Evolutionary conservation across 106 monocot genomes (phyloP), one percentile per base, ranked within the genome.

Genomic region (Phalaenopsis aphrodite): DNA sequence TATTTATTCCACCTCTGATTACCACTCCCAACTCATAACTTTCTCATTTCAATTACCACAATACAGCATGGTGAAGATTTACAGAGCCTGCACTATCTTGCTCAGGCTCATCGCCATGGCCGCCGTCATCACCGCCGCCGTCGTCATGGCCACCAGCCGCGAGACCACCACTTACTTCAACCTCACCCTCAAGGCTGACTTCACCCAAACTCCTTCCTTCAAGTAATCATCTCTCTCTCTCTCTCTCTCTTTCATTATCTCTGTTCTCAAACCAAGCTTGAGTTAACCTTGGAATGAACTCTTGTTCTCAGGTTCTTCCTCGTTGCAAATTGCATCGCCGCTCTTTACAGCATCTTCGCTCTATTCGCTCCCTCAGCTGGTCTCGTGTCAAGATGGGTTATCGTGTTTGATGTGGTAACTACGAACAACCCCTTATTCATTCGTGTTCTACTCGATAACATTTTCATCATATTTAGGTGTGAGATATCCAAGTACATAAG

Each of bases 131-230:
- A 71, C 75, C 12, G 89, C 92, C 1, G 75, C 87, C 42, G 43
- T 89, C 30, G 86, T 89, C 78, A 92, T 92, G 89, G 89, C 81
- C 10, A 89, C 85, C 0, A 89, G 87, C 87, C 89, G 84, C 16
- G 77, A 92, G 76, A 78, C 85, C 16, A 77, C 77, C 71, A 77
- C 64, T 42, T 64, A 86, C 80, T 89, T 86, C 73, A 84, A 81
- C 39, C 1, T 92, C 11, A 83, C 82, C 67, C 2, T 89, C 78
- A 80, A 88, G 3, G 92, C 92, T 78, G 88, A 88, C 83, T 92
- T 87, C 82, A 79, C 82, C 42, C 64, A 92, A 77, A 84, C 86
- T 24, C 86, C 87, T 49, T 66, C 89, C 7, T 84, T 92, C 69
- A 75, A 19, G 92, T 90, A 83, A 80, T 3, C 46, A 56, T 0